A percentile compares a stretch with the other conserved stretches of the same genome.
Conservation (phyloP, 257 asterid genomes). For the Ligustrum vulgare region DNA sequence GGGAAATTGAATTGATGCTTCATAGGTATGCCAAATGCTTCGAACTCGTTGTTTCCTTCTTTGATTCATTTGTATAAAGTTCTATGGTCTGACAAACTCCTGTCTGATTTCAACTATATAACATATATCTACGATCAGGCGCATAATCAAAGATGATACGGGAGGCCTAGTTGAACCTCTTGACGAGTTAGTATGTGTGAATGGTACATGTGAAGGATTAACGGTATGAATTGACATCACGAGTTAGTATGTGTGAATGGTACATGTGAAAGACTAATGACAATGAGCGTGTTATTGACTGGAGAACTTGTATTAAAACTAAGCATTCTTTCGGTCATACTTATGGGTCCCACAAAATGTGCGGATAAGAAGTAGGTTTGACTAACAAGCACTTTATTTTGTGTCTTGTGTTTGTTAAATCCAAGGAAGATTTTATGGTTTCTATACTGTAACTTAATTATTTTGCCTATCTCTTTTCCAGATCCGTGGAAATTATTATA, state of each 20-base stretch:
- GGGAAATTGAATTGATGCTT: conserved; percentile 82
- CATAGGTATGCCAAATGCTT: conserved; percentile 53
- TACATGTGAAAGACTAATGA: conserved; percentile 48
- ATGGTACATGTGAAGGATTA: conserved; percentile 57
- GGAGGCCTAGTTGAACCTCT: conserved; percentile 73
- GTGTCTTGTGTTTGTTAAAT: background rate
- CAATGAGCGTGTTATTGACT: background rate
- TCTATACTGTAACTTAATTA: background rate
- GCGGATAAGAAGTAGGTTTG: no score
- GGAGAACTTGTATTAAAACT: background rate
- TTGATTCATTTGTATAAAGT: background rate
- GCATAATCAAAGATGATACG: conserved; percentile 55
- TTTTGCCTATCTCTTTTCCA: conserved; percentile 16
- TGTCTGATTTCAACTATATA: background rate
- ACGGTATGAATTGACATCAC: conserved; percentile 37
- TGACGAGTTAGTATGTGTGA: conserved; percentile 61
- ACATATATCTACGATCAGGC: conserved; percentile 43
- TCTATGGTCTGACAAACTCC: background rate
- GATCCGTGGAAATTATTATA: conserved; percentile 78
- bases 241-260: conserved; percentile 40
- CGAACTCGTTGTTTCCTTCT: background rate
- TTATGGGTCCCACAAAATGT: no score
- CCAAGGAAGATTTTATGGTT: background rate
- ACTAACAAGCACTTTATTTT: no score
- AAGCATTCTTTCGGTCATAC: background rate